phyloP scores from a whole-genome alignment of 2,329 filamentous ascomycete genomes.

The Xylariaceae sp. region DNA sequence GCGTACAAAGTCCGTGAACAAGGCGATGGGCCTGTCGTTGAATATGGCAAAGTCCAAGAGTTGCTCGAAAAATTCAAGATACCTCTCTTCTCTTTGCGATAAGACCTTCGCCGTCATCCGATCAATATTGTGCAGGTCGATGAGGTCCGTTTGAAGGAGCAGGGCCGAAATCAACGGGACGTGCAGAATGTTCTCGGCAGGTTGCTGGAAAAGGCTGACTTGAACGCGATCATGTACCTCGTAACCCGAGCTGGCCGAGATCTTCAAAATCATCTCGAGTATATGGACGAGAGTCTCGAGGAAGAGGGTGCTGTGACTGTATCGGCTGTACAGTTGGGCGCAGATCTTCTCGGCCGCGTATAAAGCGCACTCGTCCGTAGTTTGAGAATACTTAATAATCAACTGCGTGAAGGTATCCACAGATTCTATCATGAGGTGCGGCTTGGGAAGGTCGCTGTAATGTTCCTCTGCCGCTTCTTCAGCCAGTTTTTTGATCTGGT shows the following conservation, averaged over 20 bases:
- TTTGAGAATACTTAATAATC: slow-evolving; percentile 56
- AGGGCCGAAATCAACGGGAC: slow-evolving; percentile 51
- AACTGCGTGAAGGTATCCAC: slow-evolving; percentile 54
- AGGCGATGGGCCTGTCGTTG: slow-evolving; percentile 65
- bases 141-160: slow-evolving; percentile 49
- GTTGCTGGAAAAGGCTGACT: slow-evolving; percentile 48
- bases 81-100: slow-evolving; percentile 59
- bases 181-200: slow-evolving; percentile 47
- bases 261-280: slow-evolving; percentile 52
- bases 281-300: slow-evolving; percentile 57
- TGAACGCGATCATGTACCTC: slow-evolving; percentile 48
- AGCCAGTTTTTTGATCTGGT: slow-evolving; percentile 48
- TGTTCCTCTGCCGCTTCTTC: slow-evolving; percentile 49
- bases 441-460: slow-evolving; percentile 50
- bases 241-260: slow-evolving; percentile 39
- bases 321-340: slow-evolving; percentile 44
- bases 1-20: slow-evolving; percentile 79
- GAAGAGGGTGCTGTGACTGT: slow-evolving; percentile 47
- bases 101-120: slow-evolving; percentile 67
- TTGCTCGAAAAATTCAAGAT: slow-evolving; percentile 71
- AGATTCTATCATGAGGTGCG: slow-evolving; percentile 53
- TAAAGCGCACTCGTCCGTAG: slow-evolving; percentile 51
- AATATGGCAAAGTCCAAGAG: slow-evolving; percentile 73
- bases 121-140: slow-evolving; percentile 61
- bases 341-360: slow-evolving; percentile 55